Conservation (phyloP, 148 eudicot species). For the Fagopyrum tataricum region DNA sequence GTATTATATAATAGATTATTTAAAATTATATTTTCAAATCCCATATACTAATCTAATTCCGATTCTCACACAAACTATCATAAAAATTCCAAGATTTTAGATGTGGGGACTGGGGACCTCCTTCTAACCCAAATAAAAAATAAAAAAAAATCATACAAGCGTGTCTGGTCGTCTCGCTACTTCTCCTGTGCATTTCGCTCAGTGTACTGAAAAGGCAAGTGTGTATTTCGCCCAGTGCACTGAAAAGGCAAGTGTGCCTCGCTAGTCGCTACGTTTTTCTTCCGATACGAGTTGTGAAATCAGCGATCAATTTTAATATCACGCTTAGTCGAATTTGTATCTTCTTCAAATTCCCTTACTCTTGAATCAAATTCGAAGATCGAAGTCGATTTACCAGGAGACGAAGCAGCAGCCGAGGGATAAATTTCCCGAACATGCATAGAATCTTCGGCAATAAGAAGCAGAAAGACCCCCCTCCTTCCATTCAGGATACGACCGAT, state of each 20-base stretch:
- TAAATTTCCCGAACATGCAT: constrained; percentile 34
- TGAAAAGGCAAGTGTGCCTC: not conserved
- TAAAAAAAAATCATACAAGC: too few relatives aligned
- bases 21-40: too few relatives aligned
- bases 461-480: constrained; percentile 74
- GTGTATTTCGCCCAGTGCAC: too few relatives aligned
- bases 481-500: constrained; percentile 69
- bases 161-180: too few relatives aligned
- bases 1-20: too few relatives aligned
- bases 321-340: not conserved
- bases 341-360: not conserved
- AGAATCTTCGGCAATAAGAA: constrained; percentile 79
- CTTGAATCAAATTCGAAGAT: not conserved
- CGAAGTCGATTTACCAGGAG: not conserved
- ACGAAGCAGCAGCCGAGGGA: not conserved
- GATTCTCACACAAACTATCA: too few relatives aligned
- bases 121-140: too few relatives aligned
- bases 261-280: not conserved
- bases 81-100: too few relatives aligned
- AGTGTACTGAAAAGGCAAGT: not conserved
- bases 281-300: not conserved
- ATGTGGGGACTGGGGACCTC: too few relatives aligned
- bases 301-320: not conserved
- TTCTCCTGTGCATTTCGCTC: too few relatives aligned
- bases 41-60: too few relatives aligned